phyloP scores from a whole-genome alignment of 1,284 basidiomycete species.

The Sanguinoderma infundibulare region DNA sequence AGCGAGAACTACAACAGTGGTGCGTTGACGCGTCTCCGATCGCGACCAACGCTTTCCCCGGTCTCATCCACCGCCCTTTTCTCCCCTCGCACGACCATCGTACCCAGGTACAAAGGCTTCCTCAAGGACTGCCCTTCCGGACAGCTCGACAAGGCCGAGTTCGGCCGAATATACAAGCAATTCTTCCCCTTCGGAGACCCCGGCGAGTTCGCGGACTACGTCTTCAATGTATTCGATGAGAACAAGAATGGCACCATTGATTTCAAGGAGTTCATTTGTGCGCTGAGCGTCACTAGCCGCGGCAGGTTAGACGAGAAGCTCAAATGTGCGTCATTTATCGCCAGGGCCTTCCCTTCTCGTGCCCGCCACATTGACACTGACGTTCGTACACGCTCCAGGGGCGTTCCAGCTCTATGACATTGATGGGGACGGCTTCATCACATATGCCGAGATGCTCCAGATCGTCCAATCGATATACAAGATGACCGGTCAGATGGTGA shows the following conservation, averaged over 20 bases:
- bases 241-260: constrained; percentile 97
- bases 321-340: constrained; percentile 80
- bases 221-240: constrained; percentile 97
- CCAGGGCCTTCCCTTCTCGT: background rate
- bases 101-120: constrained; percentile 94
- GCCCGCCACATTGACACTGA: constrained; percentile 1
- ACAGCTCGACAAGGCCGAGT: constrained; percentile 95
- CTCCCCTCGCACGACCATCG: constrained; percentile 17
- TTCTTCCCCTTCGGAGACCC: constrained; percentile 99
- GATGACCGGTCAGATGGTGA: constrained; percentile 99
- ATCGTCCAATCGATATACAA: constrained; percentile 97
- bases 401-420: constrained; percentile 99
- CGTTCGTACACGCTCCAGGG: constrained; percentile 60
- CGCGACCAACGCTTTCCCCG: constrained; percentile 9
- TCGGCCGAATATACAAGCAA: constrained; percentile 98
- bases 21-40: constrained; percentile 35
- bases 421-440: constrained; percentile 95
- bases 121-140: constrained; percentile 99
- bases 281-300: constrained; percentile 92
- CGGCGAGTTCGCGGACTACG: constrained; percentile 95
- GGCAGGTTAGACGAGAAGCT: constrained; percentile 98
- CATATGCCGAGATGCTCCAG: constrained; percentile 98
- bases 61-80: constrained; percentile 12
- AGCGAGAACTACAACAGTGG: constrained; percentile 99
- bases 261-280: constrained; percentile 99